phyloP scores from a whole-genome alignment of 306 rosid genomes.

The Quercus dentata region DNA sequence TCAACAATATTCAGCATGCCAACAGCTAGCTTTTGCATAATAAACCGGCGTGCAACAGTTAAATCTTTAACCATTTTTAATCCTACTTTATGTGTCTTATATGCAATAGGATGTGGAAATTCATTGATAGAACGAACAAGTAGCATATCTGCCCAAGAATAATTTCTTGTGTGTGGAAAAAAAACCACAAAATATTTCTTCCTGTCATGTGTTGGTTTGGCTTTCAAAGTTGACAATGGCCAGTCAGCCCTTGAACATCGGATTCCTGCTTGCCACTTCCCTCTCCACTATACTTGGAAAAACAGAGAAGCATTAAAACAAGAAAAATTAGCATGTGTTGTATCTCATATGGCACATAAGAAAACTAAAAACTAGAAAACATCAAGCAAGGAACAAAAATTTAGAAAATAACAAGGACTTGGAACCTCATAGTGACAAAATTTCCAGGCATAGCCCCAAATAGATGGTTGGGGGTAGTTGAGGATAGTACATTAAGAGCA shows the following conservation, averaged over 20 bases:
- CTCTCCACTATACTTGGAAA: conserved; percentile 79
- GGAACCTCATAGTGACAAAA: neutral
- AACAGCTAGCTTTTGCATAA: conserved; percentile 84
- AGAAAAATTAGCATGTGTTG: conserved; percentile 21
- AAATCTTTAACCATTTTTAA: conserved; percentile 76
- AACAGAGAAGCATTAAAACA: conserved; percentile 19
- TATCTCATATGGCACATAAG: neutral
- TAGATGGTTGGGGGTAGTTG: neutral
- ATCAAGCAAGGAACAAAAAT: neutral
- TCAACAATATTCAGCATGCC: conserved; percentile 87
- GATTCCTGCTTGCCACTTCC: conserved; percentile 98
- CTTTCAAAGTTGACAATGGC: conserved; percentile 91
- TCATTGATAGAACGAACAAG: conserved; percentile 78
- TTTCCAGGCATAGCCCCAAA: neutral
- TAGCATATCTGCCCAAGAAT: conserved; percentile 93
- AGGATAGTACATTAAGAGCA: neutral
- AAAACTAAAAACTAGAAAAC: conserved; percentile 8
- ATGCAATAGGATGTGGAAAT: conserved; percentile 82
- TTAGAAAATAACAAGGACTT: neutral
- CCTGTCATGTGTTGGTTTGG: conserved; percentile 93
- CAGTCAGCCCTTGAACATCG: conserved; percentile 95
- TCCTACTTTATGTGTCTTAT: conserved; percentile 74
- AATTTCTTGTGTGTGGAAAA: conserved; percentile 86
- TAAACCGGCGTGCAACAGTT: conserved; percentile 71
- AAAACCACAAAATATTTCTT: conserved; percentile 87